Base-by-base conservation (phyloP, 2,329 filamentous ascomycete species). In the Aspergillus uvarum region DNA sequence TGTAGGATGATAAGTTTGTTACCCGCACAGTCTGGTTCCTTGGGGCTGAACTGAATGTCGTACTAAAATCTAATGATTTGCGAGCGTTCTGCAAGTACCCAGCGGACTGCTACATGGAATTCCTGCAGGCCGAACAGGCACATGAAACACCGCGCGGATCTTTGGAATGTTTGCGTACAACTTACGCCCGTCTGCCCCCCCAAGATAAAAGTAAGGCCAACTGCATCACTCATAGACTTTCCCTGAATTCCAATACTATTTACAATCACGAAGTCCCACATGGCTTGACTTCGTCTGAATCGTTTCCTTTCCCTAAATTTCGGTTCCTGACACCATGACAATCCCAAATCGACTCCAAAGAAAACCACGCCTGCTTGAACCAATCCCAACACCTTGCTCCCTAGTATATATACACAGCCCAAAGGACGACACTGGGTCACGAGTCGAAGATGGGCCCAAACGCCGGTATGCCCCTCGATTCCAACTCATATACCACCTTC, bases 361-460 rank as follows among this genome's bases (percentile, higher is more conserved):
- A 48, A 47, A 55, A 47, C 4, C 14, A 44, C 14, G 14, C 38
- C 38, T 7, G 38, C 38, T 19, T 3, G 5, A 19, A 2, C 5
- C 38, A 19, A 16, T 16, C 14, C 1, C 14, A 8, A 6, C 16
- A 44, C 38, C 38, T 19, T 16, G 6, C 26, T n/a, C 14, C 16
- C 38, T 16, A 16, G 38, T 44, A 51, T 51, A 59, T 51, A 56
- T 10, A 53, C 1, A 60, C 24, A 29, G 22, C 2, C 26, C 38
- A 55, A 62, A 32, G 52, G 59, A 53, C 44, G 29, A 26, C 47
- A 54, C 31, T 51, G 29, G 54, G 60, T 72, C 71, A 86, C 48
- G 83, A 86, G 74, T 92, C 90, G 77, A 88, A 92, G 67, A 92
- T 90, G 8, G 89, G 87, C 6, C 89, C 90, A 75, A 84, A 92